Conservation (phyloP, 805 yeast species). For the Priceomyces fermenticarens region DNA sequence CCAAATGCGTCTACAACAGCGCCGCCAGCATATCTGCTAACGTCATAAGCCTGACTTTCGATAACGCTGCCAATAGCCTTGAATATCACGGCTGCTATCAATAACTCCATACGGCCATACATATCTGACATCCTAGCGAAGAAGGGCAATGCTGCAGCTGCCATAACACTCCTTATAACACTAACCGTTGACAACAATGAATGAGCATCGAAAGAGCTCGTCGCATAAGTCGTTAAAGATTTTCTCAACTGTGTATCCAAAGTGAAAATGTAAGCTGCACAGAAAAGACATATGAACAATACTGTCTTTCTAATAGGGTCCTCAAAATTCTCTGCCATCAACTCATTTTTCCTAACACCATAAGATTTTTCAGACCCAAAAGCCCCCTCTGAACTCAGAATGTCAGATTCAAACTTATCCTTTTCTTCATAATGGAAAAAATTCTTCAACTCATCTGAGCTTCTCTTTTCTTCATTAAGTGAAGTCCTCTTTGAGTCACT, state of each 20-base stretch:
- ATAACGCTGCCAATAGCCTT: constrained; percentile 63
- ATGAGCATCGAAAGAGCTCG: constrained; percentile 51
- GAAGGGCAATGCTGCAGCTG: constrained; percentile 64
- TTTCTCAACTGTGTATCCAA: constrained; percentile 52
- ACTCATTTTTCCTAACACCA: constrained; percentile 58
- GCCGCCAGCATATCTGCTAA: constrained; percentile 62
- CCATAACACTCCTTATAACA: constrained; percentile 57
- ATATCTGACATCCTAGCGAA: constrained; percentile 63
- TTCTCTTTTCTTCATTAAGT: too few species aligned
- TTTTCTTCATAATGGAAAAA: constrained; percentile 1
- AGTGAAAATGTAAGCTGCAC: constrained; percentile 58
- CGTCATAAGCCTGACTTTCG: constrained; percentile 57
- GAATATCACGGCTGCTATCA: constrained; percentile 48
- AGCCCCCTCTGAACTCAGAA: too few species aligned
- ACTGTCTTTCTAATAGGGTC: constrained; percentile 30
- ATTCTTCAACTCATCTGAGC: too few species aligned
- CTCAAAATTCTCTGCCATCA: constrained; percentile 49
- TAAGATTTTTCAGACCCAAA: constrained; percentile 31
- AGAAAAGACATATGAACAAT: constrained; percentile 48
- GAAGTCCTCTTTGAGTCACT: too few species aligned
- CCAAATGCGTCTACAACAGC: constrained; percentile 50
- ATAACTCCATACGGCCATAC: constrained; percentile 61
- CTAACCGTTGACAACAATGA: constrained; percentile 58
- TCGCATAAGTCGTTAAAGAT: constrained; percentile 53
- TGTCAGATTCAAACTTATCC: neutral